Base-by-base conservation (phyloP, 169 alveolate genomes). In the Eimeria zaria region DNA sequence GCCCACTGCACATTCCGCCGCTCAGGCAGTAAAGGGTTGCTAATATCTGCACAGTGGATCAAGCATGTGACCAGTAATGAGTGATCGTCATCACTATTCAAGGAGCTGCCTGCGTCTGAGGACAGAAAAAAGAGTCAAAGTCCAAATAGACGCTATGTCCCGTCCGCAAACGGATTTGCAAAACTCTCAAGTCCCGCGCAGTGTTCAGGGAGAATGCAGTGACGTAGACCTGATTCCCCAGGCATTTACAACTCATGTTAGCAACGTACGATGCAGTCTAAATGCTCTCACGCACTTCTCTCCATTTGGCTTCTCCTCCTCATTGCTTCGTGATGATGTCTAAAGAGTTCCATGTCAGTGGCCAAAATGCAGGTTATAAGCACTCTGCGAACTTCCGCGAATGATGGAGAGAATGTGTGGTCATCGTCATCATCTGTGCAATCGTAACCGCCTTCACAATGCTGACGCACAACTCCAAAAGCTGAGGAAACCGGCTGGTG, bases 31-130 rank as follows among this genome's bases (percentile, higher is more conserved):
- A 95, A 74, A 18, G 97, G 97, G 76, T 95, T 95, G 88, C 97
- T 78, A 36, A 95, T 95, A 64, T 95, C 97, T 51, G 97, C 97
- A 73, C 97, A 95, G 92, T 95, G 97, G 88, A 95, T 95, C 74
- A 95, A 92, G 27, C 95, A 89, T 9, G 91, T 89, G 76, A 51
- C 88, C 62, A 95, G 78, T 46, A 95, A 62, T 22, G 91, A 9
- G 51, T 58, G 97, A 27, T 95, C 97, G 24, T 95, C 97, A 44
- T 89, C 95, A 33, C 95, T 88, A 41, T 74, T 76, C 51, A 95
- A 91, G 58, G 39, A 62, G 6, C 60, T 87, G 24, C 89, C 89
- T 20, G 88, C 58, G 27, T 46, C 95, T 90, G 95, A 44, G 74
- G 14, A 16, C 76, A 39, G 58, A 16, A 3, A 39, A 71, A 36